Conservation (phyloP, 352 stramenopile species). For the Blastocystis sp. region DNA sequence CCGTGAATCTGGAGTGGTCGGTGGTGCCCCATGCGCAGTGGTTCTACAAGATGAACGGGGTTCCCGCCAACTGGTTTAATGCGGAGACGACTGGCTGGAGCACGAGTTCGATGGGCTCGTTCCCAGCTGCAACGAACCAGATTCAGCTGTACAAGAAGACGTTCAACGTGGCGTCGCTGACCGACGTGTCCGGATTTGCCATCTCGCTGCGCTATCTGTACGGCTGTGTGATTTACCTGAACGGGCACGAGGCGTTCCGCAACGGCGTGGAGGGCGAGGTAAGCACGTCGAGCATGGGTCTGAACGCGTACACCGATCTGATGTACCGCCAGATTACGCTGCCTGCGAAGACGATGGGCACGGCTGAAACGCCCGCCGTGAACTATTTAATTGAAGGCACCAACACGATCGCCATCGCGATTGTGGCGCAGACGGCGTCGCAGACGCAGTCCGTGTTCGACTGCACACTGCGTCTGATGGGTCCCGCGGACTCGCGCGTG, state of each 20-base stretch:
- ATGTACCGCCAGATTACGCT: not conserved
- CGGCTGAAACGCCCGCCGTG: not conserved
- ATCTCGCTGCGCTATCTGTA: not conserved
- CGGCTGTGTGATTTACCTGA: not conserved
- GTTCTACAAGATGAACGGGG: not conserved
- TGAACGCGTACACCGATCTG: not conserved
- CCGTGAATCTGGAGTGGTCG: not conserved
- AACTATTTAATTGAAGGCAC: not conserved
- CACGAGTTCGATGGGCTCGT: not conserved
- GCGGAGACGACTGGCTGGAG: not conserved
- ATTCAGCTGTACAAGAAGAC: not conserved
- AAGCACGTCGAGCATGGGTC: not conserved
- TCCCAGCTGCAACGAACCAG: not conserved
- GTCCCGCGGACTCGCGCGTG: not conserved
- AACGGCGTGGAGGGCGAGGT: not conserved
- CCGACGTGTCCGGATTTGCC: not conserved
- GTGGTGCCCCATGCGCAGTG: not conserved
- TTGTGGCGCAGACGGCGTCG: not conserved
- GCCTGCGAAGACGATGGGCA: not conserved
- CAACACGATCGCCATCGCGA: slow-evolving; percentile 56
- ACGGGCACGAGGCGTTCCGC: not conserved
- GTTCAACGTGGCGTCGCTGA: not conserved
- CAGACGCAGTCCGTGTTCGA: not conserved
- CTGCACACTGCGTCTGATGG: not conserved
- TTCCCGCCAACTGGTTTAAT: not conserved